phyloP scores from a whole-genome alignment of 2,329 filamentous ascomycete genomes.

The Stachybotrys elegans region DNA sequence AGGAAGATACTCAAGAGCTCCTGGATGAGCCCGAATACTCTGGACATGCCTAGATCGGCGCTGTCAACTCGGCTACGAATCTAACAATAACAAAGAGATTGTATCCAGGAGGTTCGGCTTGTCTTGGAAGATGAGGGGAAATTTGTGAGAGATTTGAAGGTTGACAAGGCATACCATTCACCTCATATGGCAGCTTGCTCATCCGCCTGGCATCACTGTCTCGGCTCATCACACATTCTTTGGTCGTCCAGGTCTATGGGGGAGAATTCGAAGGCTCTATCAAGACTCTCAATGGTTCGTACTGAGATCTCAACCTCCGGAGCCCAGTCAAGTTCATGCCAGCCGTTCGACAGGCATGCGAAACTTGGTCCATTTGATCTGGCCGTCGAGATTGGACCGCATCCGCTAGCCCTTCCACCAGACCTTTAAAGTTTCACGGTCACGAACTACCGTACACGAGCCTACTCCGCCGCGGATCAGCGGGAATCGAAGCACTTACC shows the following conservation, averaged over 20 bases:
- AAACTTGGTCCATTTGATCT: neutral
- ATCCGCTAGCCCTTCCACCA: neutral
- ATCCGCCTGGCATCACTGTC: neutral
- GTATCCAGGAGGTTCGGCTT: constrained; percentile 15
- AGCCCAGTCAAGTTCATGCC: neutral
- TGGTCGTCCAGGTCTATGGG: too few relatives aligned
- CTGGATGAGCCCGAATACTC: constrained; percentile 2
- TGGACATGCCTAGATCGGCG: constrained; percentile 18
- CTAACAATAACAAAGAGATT: constrained; percentile 22
- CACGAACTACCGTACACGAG: neutral
- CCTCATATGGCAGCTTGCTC: neutral
- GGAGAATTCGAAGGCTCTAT: too few relatives aligned
- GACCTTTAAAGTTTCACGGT: neutral
- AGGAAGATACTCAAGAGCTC: constrained; percentile 10
- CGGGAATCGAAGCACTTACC: neutral
- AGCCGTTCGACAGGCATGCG: neutral
- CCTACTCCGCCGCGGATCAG: neutral
- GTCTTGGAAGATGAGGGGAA: constrained; percentile 15
- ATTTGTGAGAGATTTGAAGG: constrained; percentile 29
- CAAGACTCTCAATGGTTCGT: neutral
- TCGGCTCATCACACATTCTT: too few relatives aligned
- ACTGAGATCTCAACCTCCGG: neutral
- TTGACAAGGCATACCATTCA: constrained; percentile 17
- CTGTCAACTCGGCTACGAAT: constrained; percentile 14
- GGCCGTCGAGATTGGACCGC: neutral